Percentiles rank a stretch among this genome's conserved stretches.
Conservation (phyloP, 257 asterid genomes). For the Parsonsia alboflavescens region DNA sequence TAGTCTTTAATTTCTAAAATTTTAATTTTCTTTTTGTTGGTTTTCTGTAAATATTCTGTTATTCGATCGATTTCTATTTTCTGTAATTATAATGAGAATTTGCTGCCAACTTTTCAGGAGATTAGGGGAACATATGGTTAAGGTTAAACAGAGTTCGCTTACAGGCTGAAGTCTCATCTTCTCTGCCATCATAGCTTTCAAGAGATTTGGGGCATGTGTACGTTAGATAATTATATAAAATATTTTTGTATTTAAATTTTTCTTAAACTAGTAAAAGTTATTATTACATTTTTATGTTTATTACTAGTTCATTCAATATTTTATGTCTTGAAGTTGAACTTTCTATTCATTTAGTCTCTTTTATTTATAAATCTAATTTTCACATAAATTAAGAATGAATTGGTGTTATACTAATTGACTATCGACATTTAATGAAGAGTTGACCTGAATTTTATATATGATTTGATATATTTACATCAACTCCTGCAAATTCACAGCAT, state of each 20-base stretch:
- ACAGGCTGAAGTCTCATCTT: neutral
- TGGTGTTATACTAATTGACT: too few species aligned
- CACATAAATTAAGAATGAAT: too few species aligned
- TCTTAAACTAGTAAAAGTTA: too few species aligned
- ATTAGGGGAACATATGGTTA: neutral
- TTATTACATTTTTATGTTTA: too few species aligned
- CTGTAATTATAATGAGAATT: constrained; percentile 36
- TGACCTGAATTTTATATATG: too few species aligned
- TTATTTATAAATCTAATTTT: too few species aligned
- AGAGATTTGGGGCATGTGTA: neutral
- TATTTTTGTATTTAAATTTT: too few species aligned
- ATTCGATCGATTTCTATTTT: neutral
- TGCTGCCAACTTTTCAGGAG: constrained; percentile 45
- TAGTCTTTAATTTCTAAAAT: neutral
- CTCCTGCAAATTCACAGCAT: too few species aligned
- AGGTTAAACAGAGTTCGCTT: neutral
- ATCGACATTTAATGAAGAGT: too few species aligned
- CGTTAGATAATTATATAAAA: too few species aligned
- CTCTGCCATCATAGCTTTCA: neutral
- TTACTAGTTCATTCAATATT: neutral
- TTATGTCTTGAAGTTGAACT: neutral
- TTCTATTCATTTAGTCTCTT: too few species aligned
- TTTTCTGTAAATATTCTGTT: neutral
- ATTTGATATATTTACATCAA: too few species aligned
- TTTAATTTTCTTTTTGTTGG: neutral